Evolutionary conservation across 2,329 filamentous ascomycete species (phyloP).

Genomic region (Fusarium sp.): DNA sequence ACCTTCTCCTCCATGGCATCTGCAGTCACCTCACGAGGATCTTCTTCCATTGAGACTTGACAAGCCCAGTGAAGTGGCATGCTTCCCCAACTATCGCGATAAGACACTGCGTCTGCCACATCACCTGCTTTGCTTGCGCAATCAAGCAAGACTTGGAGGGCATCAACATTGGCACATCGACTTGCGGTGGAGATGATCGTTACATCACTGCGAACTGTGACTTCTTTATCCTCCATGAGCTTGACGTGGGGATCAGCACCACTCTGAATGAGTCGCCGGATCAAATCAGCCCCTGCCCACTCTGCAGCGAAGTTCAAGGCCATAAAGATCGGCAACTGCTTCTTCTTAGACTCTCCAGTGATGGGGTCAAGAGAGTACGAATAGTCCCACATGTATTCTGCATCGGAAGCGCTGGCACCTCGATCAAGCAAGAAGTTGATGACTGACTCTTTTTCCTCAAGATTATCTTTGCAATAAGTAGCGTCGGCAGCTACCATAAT

Average conservation of each 20-base stretch:
- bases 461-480: neutral
- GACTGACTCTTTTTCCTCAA: neutral
- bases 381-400: neutral
- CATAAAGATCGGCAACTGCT: fast-evolving
- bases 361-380: neutral
- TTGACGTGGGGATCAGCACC: neutral
- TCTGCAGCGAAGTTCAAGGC: neutral
- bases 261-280: fast-evolving
- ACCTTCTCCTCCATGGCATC: fast-evolving
- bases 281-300: neutral
- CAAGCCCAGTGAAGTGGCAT: neutral
- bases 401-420: neutral
- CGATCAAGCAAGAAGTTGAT: neutral
- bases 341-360: fast-evolving
- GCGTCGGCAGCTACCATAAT: neutral
- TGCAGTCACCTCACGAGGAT: neutral
- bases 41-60: neutral
- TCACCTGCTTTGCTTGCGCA: fast-evolving
- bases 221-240: neutral
- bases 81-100: neutral
- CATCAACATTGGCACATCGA: neutral
- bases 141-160: neutral
- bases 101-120: neutral
- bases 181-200: neutral
- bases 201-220: neutral